Evolutionary conservation across 2,329 filamentous ascomycete species (phyloP).

Genomic region (Talaromyces sp.): DNA sequence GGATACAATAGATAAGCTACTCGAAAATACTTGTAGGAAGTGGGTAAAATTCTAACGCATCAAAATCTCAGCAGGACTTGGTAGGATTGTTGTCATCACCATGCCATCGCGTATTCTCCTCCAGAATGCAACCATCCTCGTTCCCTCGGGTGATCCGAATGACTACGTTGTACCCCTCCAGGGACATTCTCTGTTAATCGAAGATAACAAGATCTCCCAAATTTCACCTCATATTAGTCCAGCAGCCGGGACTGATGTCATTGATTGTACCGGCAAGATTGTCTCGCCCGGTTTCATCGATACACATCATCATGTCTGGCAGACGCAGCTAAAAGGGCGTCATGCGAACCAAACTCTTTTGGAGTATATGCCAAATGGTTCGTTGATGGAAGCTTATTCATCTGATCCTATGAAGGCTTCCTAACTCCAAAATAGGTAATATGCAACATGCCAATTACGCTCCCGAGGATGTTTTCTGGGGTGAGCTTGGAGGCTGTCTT

Average conservation of each 20-base stretch:
- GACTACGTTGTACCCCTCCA: constrained; percentile 12
- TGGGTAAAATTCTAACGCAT: background rate
- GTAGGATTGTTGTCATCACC: background rate
- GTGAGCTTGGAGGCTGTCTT: constrained; percentile 1
- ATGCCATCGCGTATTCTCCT: background rate
- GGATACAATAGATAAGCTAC: background rate
- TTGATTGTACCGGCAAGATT: constrained; percentile 3
- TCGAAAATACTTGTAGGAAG: background rate
- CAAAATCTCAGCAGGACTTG: background rate
- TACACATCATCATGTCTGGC: constrained; percentile 9
- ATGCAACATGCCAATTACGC: constrained; percentile 1
- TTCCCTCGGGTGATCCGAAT: background rate
- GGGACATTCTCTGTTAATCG: background rate
- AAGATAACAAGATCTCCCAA: background rate
- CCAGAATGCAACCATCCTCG: background rate
- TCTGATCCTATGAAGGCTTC: background rate
- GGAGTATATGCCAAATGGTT: constrained; percentile 3
- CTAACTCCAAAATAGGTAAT: background rate
- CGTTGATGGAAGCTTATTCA: background rate
- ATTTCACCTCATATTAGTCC: background rate
- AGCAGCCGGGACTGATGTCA: constrained; percentile 4
- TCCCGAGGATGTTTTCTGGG: constrained; percentile 5
- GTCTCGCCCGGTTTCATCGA: constrained; percentile 7
- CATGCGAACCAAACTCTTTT: background rate
- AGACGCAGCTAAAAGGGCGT: constrained; percentile 1